phyloP scores from a whole-genome alignment of 2,329 filamentous ascomycete genomes.

The Ophiognomonia clavigignenti-juglandacearum region DNA sequence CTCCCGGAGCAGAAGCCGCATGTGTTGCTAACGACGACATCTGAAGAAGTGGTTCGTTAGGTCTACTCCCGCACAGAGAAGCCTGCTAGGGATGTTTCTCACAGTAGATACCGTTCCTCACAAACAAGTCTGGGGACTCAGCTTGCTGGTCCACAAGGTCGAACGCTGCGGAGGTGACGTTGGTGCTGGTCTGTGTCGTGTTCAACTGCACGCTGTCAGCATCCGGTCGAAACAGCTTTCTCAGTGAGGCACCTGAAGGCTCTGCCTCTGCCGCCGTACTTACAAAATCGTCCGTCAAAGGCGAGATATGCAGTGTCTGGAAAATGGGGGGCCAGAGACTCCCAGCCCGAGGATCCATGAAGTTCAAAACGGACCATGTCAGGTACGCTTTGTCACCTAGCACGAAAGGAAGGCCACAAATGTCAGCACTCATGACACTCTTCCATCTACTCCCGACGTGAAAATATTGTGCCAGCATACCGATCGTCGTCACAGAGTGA shows the following conservation, averaged over 20 bases:
- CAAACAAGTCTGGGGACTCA: constrained; percentile 9
- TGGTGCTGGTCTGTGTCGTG: constrained; percentile 10
- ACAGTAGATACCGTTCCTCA: constrained; percentile 11
- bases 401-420: background rate
- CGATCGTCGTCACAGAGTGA: background rate
- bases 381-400: constrained; percentile 1
- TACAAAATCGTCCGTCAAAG: constrained; percentile 7
- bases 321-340: constrained; percentile 9
- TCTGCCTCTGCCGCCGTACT: background rate
- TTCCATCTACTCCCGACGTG: no score
- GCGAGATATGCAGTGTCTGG: constrained; percentile 11
- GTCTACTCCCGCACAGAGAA: background rate
- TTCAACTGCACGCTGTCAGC: background rate
- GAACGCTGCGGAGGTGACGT: constrained; percentile 5
- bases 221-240: no score
- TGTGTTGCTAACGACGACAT: constrained; percentile 8
- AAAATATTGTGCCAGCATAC: no score
- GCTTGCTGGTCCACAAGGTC: constrained; percentile 11
- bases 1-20: constrained; percentile 7
- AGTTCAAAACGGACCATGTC: constrained; percentile 8
- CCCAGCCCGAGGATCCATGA: constrained; percentile 8
- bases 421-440: no score
- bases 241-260: background rate
- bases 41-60: background rate
- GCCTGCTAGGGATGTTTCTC: background rate